Evolutionary conservation across 495 filamentous ascomycete species (phyloP).

Genomic region (Massariosphaeria phaeospora): DNA sequence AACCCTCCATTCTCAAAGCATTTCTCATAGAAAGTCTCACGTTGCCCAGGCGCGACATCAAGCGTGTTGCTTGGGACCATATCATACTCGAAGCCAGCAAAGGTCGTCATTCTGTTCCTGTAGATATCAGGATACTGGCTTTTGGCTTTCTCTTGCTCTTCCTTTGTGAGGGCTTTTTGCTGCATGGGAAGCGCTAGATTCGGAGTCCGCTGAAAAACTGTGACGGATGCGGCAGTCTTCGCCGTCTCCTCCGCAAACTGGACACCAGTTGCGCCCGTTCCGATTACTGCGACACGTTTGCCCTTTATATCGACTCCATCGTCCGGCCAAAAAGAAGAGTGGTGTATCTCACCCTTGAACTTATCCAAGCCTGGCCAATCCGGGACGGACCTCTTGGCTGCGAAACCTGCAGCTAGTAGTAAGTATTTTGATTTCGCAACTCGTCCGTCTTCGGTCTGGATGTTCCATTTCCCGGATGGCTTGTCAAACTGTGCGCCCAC

Average conservation of each 20-base stretch:
- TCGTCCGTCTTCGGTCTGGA: slow-evolving; percentile 38
- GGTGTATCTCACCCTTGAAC: slow-evolving; percentile 46
- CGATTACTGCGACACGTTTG: slow-evolving; percentile 55
- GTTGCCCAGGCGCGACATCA: slow-evolving; percentile 48
- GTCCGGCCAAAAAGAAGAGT: slow-evolving; percentile 53
- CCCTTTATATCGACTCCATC: slow-evolving; percentile 45
- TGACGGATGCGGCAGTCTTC: slow-evolving; percentile 39
- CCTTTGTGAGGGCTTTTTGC: slow-evolving; percentile 40
- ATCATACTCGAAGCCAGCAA: slow-evolving; percentile 47
- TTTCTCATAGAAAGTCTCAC: slow-evolving; percentile 46
- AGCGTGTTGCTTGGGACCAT: slow-evolving; percentile 43
- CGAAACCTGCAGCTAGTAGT: slow-evolving; percentile 42
- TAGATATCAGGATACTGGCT: slow-evolving; percentile 46
- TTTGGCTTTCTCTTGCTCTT: slow-evolving; percentile 47
- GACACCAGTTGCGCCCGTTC: slow-evolving; percentile 55
- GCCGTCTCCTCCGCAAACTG: slow-evolving; percentile 47
- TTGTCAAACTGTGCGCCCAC: slow-evolving; percentile 41
- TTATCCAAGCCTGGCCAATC: slow-evolving; percentile 40
- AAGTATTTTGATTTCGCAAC: slow-evolving; percentile 35
- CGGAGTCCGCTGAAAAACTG: slow-evolving; percentile 52
- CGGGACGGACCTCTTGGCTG: slow-evolving; percentile 41
- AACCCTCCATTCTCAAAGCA: slow-evolving; percentile 50
- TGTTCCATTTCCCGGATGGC: slow-evolving; percentile 38
- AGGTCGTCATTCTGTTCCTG: slow-evolving; percentile 43
- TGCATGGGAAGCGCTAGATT: slow-evolving; percentile 54